Base-by-base conservation (phyloP, 2,329 filamentous ascomycete species). In the Fusarium succisae region DNA sequence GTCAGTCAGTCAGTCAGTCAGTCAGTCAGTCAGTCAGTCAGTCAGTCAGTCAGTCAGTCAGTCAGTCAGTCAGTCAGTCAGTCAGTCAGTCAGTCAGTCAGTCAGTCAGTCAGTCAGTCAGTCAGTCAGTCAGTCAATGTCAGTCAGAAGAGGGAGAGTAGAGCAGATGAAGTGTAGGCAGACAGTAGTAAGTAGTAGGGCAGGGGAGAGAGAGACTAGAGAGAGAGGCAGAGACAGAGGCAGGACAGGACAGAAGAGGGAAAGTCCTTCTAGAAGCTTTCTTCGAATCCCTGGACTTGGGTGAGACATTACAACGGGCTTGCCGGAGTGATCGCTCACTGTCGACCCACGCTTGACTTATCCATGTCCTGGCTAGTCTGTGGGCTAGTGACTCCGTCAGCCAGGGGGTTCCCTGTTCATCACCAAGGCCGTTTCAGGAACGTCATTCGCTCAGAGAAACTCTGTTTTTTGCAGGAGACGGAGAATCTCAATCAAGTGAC, bases 191-290 rank as follows among this genome's bases (percentile, higher is more conserved):
- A 51, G 50, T 24, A 38, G 53, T 57, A 72, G 56, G 66, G 59
- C 58, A 66, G 70, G 35, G 48, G 57, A 38, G 59, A 61, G 44
- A 51, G 37, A 35, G 44, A 47, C 24, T 20, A 45, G 43, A 45
- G 43, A 44, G 66, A 61, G 32, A 53, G n/a, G 20, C 50, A 53
- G 30, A 35, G 48, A 4, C 48, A 35, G 48, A 37, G 32, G 12
- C 28, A 51, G 30, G 30, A 35, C 30, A 51, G 48, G 48, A 51
- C 51, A 55, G 35, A 55, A 55, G 35, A 41, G 35, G 60, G 44
- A 57, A 67, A 59, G 47, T 58, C 62, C 79, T 80, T 80, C 79
- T 79, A 80, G 79, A 80, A 80, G 79, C 73, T 73, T 77, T 80
- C 73, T 48, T 75, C 64, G 74, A 77, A 79, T 74, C 67, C 68